Conservation (phyloP, 1,284 basidiomycete species). For the Filobasidium uniguttulatum region DNA sequence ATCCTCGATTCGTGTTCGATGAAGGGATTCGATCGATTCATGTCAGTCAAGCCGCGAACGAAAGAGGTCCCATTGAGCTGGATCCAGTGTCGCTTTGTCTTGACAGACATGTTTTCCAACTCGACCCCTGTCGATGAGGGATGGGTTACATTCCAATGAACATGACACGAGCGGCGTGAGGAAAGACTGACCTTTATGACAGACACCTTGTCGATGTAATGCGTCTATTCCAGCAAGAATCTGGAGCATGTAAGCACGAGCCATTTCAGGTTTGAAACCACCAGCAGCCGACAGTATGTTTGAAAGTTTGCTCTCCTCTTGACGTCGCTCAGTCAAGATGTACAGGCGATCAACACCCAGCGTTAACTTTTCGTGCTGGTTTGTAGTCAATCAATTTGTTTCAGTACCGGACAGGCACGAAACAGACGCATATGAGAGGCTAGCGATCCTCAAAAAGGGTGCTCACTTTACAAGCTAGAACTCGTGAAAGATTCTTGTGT, state of each 20-base stretch:
- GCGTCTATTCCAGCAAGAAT: conserved; percentile 29
- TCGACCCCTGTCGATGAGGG: conserved; percentile 18
- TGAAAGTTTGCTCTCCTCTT: conserved; percentile 26
- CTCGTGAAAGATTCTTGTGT: conserved; percentile 8
- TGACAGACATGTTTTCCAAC: conserved; percentile 25
- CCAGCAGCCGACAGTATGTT: conserved; percentile 26
- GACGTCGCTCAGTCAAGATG: conserved; percentile 25
- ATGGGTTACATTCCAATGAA: neutral
- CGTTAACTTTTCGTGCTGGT: conserved; percentile 23
- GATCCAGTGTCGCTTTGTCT: conserved; percentile 20
- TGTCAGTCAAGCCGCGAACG: conserved; percentile 29
- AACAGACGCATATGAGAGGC: neutral
- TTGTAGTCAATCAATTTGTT: neutral
- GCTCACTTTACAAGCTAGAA: conserved; percentile 25
- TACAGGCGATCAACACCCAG: conserved; percentile 33
- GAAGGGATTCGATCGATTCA: conserved; percentile 36
- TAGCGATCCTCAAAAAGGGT: neutral
- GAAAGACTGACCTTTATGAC: conserved; percentile 27
- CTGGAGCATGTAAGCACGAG: conserved; percentile 32
- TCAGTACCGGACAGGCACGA: neutral
- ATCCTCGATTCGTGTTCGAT: conserved; percentile 21
- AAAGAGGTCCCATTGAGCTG: conserved; percentile 33
- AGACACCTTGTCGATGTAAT: conserved; percentile 24
- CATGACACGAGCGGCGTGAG: neutral
- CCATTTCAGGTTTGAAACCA: conserved; percentile 23